These are phyloP conservation scores for Corylus americana DNA, from an alignment of 306 rosid genomes.

Conservation along the genomic window DNA sequence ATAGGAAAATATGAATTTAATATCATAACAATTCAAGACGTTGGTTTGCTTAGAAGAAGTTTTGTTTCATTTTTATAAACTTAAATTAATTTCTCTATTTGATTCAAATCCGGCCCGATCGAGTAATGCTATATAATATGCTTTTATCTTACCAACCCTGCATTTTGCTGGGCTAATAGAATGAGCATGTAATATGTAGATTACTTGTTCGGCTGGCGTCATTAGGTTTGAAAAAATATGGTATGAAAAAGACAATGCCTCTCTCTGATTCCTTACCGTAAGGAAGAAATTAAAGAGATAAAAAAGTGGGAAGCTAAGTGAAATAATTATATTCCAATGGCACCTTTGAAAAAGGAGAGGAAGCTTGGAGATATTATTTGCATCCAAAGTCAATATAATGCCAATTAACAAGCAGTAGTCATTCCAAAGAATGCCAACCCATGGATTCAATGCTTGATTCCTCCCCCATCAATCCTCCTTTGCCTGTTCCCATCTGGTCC, in stretches of 20 bases:
- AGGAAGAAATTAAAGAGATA: slow-evolving; percentile 18
- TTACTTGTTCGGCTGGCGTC: neutral
- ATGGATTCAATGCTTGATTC: slow-evolving; percentile 42
- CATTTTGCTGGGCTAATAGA: too few species aligned
- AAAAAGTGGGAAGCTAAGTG: slow-evolving; percentile 28
- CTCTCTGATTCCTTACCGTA: slow-evolving; percentile 2
- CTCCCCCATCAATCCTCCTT: slow-evolving; percentile 29
- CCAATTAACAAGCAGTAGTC: slow-evolving; percentile 38
- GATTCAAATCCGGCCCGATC: too few species aligned
- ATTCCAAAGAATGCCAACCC: slow-evolving; percentile 49
- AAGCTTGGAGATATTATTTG: slow-evolving; percentile 48
- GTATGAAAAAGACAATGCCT: slow-evolving; percentile 33
- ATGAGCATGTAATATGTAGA: too few species aligned
- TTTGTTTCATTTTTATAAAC: too few species aligned
- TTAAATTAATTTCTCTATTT: too few species aligned
- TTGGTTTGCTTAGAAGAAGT: too few species aligned
- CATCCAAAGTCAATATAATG: slow-evolving; percentile 47
- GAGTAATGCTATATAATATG: too few species aligned
- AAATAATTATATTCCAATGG: slow-evolving; percentile 43
- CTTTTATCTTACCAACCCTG: too few species aligned
- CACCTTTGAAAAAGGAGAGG: slow-evolving; percentile 40
- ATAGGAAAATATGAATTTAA: too few species aligned
- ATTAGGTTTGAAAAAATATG: slow-evolving; percentile 9
- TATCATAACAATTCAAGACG: too few species aligned
- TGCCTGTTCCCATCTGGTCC: slow-evolving; percentile 44